Evolutionary conservation across 139 green algal species (phyloP).

Genomic region (Diplosphaera chodatii): DNA sequence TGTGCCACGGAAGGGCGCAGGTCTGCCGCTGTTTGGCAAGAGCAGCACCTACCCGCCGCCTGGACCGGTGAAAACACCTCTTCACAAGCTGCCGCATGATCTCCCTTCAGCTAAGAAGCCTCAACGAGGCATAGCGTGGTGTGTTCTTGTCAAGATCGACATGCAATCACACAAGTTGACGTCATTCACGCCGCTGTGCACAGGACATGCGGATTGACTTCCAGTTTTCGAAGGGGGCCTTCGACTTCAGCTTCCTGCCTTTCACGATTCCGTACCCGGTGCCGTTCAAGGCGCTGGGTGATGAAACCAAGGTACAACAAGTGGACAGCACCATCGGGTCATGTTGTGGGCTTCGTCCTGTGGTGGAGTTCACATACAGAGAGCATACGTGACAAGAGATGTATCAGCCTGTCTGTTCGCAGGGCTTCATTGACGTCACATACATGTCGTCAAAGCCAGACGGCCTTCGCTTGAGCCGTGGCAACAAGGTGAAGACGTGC

Average conservation of each 20-base stretch:
- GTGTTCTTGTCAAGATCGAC: too few species aligned
- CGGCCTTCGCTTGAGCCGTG: constrained; percentile 53
- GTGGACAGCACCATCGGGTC: too few species aligned
- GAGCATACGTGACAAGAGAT: too few species aligned
- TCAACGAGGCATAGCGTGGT: too few species aligned
- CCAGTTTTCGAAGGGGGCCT: constrained; percentile 77
- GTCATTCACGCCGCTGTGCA: too few species aligned
- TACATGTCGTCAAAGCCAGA: constrained; percentile 64
- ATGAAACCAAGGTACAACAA: constrained; percentile 91
- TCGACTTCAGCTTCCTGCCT: constrained; percentile 77
- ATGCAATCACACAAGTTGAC: too few species aligned
- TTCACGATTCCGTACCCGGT: constrained; percentile 94
- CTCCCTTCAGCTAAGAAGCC: too few species aligned
- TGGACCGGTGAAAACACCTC: constrained; percentile 6
- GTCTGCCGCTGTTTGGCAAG: constrained; percentile 73
- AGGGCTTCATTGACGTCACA: constrained; percentile 83
- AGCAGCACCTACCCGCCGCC: constrained; percentile 46
- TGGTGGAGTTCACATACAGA: too few species aligned
- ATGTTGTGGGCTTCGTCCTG: too few species aligned
- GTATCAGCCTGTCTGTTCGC: too few species aligned
- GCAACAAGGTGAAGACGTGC: constrained; percentile 66
- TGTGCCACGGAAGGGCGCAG: constrained; percentile 51
- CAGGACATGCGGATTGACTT: constrained; percentile 79
- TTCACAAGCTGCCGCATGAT: too few species aligned
- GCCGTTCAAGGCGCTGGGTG: constrained; percentile 87